A percentile compares a stretch with the other conserved stretches of the same genome.
These are phyloP conservation scores for Mycosphaerella arachidis DNA, from an alignment of 2,329 filamentous ascomycete species.

Conservation along the genomic window DNA sequence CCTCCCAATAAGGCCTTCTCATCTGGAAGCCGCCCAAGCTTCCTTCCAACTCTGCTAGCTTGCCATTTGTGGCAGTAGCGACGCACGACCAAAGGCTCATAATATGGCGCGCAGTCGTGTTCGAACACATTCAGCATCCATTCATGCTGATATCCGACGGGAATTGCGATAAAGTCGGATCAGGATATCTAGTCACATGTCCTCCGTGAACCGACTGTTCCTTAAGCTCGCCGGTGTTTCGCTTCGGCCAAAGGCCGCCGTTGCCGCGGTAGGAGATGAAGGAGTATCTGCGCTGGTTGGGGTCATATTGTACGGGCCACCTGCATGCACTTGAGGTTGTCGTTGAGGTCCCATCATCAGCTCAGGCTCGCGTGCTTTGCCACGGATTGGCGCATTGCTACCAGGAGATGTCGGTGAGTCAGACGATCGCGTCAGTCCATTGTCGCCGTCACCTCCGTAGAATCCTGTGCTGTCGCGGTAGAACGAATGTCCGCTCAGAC, in stretches of 20 bases:
- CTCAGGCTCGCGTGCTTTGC: slow-evolving; percentile 11
- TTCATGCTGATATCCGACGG: slow-evolving; percentile 2
- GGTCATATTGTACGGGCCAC: slow-evolving; percentile 28
- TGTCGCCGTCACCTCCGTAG: slow-evolving; percentile 36
- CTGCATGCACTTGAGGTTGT: slow-evolving; percentile 30
- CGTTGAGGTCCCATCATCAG: slow-evolving; percentile 33
- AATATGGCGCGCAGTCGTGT: slow-evolving; percentile 2
- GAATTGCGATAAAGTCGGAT: slow-evolving; percentile 6
- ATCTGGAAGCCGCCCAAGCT: background rate
- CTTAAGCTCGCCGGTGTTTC: slow-evolving; percentile 20
- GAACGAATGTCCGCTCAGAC: slow-evolving; percentile 37
- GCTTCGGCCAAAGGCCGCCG: slow-evolving; percentile 11
- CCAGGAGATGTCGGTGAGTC: slow-evolving; percentile 11
- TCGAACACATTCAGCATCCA: background rate
- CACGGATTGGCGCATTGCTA: slow-evolving; percentile 9
- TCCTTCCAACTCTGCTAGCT: slow-evolving; percentile 1
- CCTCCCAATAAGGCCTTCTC: background rate
- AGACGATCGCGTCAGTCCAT: slow-evolving; percentile 8
- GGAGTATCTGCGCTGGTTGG: slow-evolving; percentile 14
- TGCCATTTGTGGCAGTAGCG: slow-evolving; percentile 4
- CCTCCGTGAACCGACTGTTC: slow-evolving; percentile 25
- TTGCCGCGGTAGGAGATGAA: slow-evolving; percentile 12
- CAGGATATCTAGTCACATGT: slow-evolving; percentile 21
- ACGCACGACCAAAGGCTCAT: slow-evolving; percentile 3
- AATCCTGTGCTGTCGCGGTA: slow-evolving; percentile 43